Evolutionary conservation across 441 rosid genomes (phyloP), one percentile per base, ranked within the genome.

Genomic region (Biscutella laevigata): DNA sequence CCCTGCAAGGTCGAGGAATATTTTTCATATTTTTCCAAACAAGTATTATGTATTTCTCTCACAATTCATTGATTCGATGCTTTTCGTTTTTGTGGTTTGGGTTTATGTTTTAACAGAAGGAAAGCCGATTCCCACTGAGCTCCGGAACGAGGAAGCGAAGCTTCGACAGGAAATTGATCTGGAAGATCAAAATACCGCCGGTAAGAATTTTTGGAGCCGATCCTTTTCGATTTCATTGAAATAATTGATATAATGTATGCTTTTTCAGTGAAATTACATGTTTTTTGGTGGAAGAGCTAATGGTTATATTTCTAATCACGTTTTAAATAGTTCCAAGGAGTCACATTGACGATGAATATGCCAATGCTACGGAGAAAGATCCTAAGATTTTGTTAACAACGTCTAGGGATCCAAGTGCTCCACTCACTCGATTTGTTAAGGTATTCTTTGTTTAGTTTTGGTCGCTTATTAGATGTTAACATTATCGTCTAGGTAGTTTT

Each of bases 301-400:
- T 51, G 49, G 28, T 51, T 61, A 4, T 29, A 4, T 28, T 24
- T 12, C 7, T 34, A 12, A 29, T 36, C 30, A 28, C 57, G 53
- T 46, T 79, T 46, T 46, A 28, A 34, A 46, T 50, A 84, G 98
- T 83, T 35, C 96, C 84, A 4, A 71, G 72, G 68, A 76, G 76
- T 28, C 86, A 80, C 72, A 86, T 92, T 27, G 98, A 88, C 57
- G 98, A 92, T 50, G 96, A 86, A 59, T 92, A 91, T 52, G 98
- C 94, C 40, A 78, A 73, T 47, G 94, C 86, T 1, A 66, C 79
- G 1, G 84, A 71, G 38, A 75, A 53, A 38, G 83, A 88, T 33
- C 96, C 98, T 3, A 88, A 82, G 69, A 92, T 92, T 63, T 45
- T 86, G 76, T 54, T 91, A 38, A 88, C 96, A 25, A 83, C 95